Conservation (phyloP, 495 filamentous ascomycete genomes). For the Trichoderma asperelloides region DNA sequence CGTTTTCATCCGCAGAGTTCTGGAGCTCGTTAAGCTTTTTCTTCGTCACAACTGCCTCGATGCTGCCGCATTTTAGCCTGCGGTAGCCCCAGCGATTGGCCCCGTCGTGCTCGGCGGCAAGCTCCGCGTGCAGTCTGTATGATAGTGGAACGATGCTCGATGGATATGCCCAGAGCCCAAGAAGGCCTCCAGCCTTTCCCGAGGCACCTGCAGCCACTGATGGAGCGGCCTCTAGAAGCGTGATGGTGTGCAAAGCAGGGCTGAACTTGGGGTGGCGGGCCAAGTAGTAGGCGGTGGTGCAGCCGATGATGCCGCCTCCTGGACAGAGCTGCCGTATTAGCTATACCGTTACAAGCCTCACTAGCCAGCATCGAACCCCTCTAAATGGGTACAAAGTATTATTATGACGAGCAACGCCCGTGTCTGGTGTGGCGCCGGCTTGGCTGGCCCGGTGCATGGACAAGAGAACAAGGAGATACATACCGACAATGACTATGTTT, state of each 20-base stretch:
- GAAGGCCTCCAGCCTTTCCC: conserved; percentile 87
- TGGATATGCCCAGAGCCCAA: conserved; percentile 92
- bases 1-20: conserved; percentile 17
- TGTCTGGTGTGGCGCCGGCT: neutral
- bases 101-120: conserved; percentile 80
- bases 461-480: conserved; percentile 14
- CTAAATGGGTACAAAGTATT: neutral
- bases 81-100: conserved; percentile 83
- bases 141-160: conserved; percentile 76
- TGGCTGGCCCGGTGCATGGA: neutral
- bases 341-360: neutral
- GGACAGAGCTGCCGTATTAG: neutral
- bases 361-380: neutral
- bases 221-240: conserved; percentile 72
- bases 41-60: conserved; percentile 48
- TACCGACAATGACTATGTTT: conserved; percentile 65
- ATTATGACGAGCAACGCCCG: neutral
- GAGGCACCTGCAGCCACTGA: conserved; percentile 86
- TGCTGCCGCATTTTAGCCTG: conserved; percentile 63
- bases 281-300: conserved; percentile 87
- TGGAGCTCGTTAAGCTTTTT: conserved; percentile 28
- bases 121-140: conserved; percentile 71
- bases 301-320: conserved; percentile 95
- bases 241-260: conserved; percentile 65
- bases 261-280: conserved; percentile 82